Conservation (phyloP, 495 filamentous ascomycete species). For the Annulohypoxylon moriforme region DNA sequence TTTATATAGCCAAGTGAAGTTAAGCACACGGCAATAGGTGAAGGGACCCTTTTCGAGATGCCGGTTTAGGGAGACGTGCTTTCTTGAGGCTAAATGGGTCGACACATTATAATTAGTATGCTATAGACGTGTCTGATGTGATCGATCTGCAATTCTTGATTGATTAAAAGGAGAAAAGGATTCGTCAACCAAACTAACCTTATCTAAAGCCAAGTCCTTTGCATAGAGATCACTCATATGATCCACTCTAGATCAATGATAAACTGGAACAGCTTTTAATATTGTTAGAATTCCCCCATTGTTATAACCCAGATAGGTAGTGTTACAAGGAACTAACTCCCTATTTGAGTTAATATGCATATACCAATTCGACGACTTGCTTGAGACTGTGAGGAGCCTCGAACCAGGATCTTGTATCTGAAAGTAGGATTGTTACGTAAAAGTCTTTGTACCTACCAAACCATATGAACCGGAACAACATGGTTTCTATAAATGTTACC, state of each 20-base stretch:
- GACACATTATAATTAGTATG: neutral
- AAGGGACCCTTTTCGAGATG: conserved; percentile 5
- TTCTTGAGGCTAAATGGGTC: conserved; percentile 31
- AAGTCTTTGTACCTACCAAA: neutral
- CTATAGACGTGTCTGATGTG: conserved; percentile 12
- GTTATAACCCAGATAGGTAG: neutral
- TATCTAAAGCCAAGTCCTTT: neutral
- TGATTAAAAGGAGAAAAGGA: neutral
- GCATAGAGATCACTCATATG: neutral
- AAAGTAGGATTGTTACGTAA: neutral
- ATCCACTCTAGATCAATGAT: neutral
- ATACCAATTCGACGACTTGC: neutral
- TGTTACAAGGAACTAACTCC: neutral
- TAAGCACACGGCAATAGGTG: conserved; percentile 4
- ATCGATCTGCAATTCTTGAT: neutral
- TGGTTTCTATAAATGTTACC: neutral
- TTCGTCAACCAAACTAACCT: neutral
- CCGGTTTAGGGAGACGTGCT: neutral
- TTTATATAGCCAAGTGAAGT: neutral
- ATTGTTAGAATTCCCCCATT: neutral
- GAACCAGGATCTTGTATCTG: neutral
- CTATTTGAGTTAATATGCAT: neutral
- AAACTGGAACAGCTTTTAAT: neutral
- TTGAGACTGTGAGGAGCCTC: neutral
- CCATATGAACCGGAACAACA: neutral